A percentile compares a stretch with the other conserved stretches of the same genome.
These are phyloP conservation scores for Phytophthora tubulina DNA, from an alignment of 352 stramenopile species.

Conservation along the genomic window DNA sequence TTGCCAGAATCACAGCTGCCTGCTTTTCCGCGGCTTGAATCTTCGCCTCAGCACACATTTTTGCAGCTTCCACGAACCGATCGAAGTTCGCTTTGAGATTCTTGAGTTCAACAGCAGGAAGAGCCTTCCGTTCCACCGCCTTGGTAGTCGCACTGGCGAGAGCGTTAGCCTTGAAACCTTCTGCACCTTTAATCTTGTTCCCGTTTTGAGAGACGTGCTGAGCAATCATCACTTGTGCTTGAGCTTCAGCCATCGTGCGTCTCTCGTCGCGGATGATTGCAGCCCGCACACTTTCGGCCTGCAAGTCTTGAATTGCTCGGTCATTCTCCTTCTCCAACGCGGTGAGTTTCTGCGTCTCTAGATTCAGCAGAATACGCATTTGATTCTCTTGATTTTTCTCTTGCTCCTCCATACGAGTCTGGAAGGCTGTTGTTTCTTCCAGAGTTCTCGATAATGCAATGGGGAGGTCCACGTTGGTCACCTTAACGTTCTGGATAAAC, in stretches of 20 bases:
- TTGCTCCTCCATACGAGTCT: conserved; percentile 86
- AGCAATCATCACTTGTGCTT: conserved; percentile 70
- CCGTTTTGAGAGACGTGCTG: conserved; percentile 53
- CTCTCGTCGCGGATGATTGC: conserved; percentile 79
- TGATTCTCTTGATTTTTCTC: conserved; percentile 90
- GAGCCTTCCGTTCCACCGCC: neutral
- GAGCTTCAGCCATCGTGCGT: conserved; percentile 70
- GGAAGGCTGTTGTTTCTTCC: conserved; percentile 81
- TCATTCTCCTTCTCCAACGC: conserved; percentile 79
- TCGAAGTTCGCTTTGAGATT: conserved; percentile 62
- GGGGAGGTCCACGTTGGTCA: conserved; percentile 79
- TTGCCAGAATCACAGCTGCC: conserved; percentile 54
- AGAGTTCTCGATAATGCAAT: conserved; percentile 60
- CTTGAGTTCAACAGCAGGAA: conserved; percentile 47
- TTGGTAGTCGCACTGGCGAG: neutral
- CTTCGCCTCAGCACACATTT: conserved; percentile 63
- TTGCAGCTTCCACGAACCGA: conserved; percentile 64
- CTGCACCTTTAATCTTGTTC: conserved; percentile 69
- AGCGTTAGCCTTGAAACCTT: conserved; percentile 67
- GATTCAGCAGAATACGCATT: conserved; percentile 76
- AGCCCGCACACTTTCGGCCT: conserved; percentile 63
- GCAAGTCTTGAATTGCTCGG: conserved; percentile 73
- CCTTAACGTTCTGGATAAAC: conserved; percentile 87
- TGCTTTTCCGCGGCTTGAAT: conserved; percentile 68
- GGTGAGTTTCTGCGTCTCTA: conserved; percentile 79